Evolutionary conservation across 331 rosid genomes (phyloP).

Genomic region (Phaseolus coccineus): DNA sequence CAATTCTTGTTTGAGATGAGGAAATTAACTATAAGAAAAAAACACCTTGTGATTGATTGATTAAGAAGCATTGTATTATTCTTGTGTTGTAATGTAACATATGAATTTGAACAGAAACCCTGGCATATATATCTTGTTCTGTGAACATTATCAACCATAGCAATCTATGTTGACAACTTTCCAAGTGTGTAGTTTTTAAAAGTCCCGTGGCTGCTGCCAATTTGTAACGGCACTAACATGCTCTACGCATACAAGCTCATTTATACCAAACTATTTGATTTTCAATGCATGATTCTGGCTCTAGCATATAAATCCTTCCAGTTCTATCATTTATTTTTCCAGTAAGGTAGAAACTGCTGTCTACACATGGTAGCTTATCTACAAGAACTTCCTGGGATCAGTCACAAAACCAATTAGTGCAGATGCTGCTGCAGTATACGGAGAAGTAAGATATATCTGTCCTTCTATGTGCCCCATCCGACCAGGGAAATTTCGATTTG

Average conservation of each 20-base stretch:
- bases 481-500: conserved; percentile 91
- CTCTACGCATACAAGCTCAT: no score
- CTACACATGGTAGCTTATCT: conserved; percentile 39
- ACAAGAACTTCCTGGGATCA: conserved; percentile 85
- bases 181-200: background rate
- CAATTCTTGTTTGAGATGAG: no score
- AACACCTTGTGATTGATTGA: background rate
- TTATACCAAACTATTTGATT: no score
- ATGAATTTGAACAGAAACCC: conserved; percentile 26
- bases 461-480: conserved; percentile 96
- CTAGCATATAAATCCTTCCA: background rate
- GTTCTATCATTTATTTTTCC: background rate
- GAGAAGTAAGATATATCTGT: conserved; percentile 87
- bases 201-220: background rate
- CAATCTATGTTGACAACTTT: background rate
- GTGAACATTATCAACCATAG: background rate
- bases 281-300: background rate
- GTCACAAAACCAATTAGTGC: conserved; percentile 88
- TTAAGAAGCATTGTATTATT: conserved; percentile 5
- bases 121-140: background rate
- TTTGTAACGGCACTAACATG: background rate
- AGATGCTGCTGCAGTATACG: conserved; percentile 93
- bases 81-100: background rate
- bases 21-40: no score
- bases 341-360: conserved; percentile 17